These are phyloP conservation scores for Citrus medica DNA, from an alignment of 345 rosid species.

Conservation along the genomic window DNA sequence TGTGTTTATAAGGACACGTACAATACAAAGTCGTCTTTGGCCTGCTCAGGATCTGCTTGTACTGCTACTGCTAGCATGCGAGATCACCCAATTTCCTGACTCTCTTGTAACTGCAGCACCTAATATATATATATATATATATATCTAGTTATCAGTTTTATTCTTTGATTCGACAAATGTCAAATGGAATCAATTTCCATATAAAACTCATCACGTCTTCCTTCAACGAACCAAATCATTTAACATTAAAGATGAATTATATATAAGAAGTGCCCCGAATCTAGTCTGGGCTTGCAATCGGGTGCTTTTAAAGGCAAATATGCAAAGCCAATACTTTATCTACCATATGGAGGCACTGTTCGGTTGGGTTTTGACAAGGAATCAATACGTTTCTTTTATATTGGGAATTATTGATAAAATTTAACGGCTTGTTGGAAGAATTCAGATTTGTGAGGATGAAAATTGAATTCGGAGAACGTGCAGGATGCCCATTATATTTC, in stretches of 20 bases:
- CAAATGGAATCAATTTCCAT: background rate
- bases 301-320: background rate
- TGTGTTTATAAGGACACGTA: background rate
- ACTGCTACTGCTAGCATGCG: slow-evolving; percentile 8
- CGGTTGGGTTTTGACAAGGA: slow-evolving; percentile 19
- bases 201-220: slow-evolving; percentile 9
- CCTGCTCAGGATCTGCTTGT: background rate
- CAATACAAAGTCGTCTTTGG: background rate
- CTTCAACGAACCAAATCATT: slow-evolving; percentile 17
- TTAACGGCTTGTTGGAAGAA: background rate
- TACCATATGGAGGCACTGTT: background rate
- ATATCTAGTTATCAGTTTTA: background rate
- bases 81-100: slow-evolving; percentile 6
- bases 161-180: background rate
- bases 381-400: background rate
- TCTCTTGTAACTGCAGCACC: background rate
- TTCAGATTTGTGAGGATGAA: background rate
- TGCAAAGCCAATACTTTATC: no score
- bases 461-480: background rate
- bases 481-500: background rate
- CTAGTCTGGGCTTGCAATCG: slow-evolving; percentile 23
- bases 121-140: background rate
- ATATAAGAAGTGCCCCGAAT: slow-evolving; percentile 16
- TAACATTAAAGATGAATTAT: background rate
- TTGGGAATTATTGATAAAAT: slow-evolving; percentile 1